phyloP scores from a whole-genome alignment of 768 basidiomycete genomes.

The Neoboletus subvelutipes region DNA sequence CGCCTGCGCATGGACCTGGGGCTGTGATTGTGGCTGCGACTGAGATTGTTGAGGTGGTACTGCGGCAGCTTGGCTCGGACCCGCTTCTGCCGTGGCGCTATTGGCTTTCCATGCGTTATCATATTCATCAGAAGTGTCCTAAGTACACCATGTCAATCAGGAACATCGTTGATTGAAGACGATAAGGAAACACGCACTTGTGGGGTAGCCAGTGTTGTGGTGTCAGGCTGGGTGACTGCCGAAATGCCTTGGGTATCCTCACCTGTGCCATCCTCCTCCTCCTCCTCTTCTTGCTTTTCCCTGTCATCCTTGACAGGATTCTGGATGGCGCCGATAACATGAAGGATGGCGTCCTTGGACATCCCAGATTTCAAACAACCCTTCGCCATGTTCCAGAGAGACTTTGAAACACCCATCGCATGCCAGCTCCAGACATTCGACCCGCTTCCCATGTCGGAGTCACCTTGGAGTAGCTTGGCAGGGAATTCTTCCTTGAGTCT shows the following conservation, averaged over 20 bases:
- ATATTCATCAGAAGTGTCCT: conserved; percentile 53
- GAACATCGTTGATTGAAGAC: not conserved
- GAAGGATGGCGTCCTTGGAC: conserved; percentile 58
- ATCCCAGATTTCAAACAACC: conserved; percentile 58
- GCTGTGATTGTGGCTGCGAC: conserved; percentile 18
- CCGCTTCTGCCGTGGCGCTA: conserved; percentile 40
- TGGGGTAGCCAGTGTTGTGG: conserved; percentile 21
- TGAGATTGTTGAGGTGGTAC: conserved; percentile 24
- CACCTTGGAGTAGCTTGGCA: conserved; percentile 56
- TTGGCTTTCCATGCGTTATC: conserved; percentile 65
- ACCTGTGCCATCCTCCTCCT: conserved; percentile 33
- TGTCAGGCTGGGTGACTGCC: conserved; percentile 24
- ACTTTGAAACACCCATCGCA: conserved; percentile 65
- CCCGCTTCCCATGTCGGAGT: conserved; percentile 57
- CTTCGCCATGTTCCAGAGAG: conserved; percentile 72
- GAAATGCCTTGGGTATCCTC: conserved; percentile 29
- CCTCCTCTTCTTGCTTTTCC: conserved; percentile 35
- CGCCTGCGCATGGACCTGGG: conserved; percentile 17
- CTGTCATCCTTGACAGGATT: conserved; percentile 37
- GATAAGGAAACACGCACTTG: conserved; percentile 24
- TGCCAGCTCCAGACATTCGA: conserved; percentile 75
- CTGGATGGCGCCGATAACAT: conserved; percentile 59
- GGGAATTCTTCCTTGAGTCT: conserved; percentile 76
- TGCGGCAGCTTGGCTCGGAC: conserved; percentile 22
- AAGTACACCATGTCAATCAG: conserved; percentile 15